These are phyloP conservation scores for Aspergillus costaricaensis DNA, from an alignment of 2,329 filamentous ascomycete species.

Conservation along the genomic window DNA sequence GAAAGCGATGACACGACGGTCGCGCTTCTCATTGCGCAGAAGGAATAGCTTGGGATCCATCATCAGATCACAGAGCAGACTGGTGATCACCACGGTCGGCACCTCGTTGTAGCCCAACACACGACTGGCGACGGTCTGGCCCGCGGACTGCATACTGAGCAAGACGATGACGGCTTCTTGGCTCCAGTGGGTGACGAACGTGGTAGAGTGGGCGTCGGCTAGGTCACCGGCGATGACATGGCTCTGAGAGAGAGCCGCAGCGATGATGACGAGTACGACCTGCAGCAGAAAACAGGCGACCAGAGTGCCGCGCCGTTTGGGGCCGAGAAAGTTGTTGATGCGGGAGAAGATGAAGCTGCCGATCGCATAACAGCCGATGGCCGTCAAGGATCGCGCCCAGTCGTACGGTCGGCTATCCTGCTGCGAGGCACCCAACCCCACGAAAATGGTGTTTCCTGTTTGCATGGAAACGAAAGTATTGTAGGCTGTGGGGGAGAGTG, in stretches of 20 bases:
- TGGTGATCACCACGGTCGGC: constrained; percentile 38
- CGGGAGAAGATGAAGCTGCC: constrained; percentile 46
- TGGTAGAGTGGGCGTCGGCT: neutral
- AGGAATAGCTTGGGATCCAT: constrained; percentile 32
- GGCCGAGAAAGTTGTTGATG: constrained; percentile 31
- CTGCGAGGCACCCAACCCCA: constrained; percentile 45
- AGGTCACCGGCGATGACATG: constrained; percentile 26
- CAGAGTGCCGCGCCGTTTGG: constrained; percentile 26
- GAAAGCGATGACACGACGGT: constrained; percentile 31
- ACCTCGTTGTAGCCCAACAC: constrained; percentile 33
- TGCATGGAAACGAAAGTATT: constrained; percentile 41
- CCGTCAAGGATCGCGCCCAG: constrained; percentile 48
- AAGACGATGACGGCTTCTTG: constrained; percentile 34
- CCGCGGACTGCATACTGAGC: constrained; percentile 34
- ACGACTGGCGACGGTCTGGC: constrained; percentile 34
- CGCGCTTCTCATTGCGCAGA: constrained; percentile 30
- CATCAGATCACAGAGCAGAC: constrained; percentile 34
- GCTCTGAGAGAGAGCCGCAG: constrained; percentile 29
- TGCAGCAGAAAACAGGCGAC: constrained; percentile 35
- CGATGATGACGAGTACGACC: constrained; percentile 28
- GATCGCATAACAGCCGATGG: constrained; percentile 46
- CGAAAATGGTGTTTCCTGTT: constrained; percentile 46
- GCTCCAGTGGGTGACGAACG: constrained; percentile 19
- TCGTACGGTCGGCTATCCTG: constrained; percentile 45
- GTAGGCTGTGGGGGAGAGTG: constrained; percentile 34